Conservation (phyloP, 1,284 basidiomycete species). For the Puccinia novopanici region DNA sequence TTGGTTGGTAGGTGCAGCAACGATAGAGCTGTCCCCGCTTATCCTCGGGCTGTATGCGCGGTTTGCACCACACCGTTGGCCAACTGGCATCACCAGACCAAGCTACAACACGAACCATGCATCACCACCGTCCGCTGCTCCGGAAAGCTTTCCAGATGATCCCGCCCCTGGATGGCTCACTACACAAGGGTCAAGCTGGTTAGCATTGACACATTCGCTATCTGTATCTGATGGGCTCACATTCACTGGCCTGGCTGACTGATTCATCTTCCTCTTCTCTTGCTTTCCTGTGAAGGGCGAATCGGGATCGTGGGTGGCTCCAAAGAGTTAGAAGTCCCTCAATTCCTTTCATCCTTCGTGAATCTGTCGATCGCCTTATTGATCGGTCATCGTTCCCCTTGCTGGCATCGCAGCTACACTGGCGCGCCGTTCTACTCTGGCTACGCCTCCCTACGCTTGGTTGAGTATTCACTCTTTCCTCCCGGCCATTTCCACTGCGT, state of each 20-base stretch:
- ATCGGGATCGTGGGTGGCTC: conserved; percentile 92
- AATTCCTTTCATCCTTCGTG: not conserved
- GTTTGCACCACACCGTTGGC: too few species aligned
- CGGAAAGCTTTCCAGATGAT: conserved; percentile 63
- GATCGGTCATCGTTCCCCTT: not conserved
- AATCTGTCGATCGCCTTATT: not conserved
- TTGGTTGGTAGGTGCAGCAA: too few species aligned
- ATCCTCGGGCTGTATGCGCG: too few species aligned
- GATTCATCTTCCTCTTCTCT: not conserved
- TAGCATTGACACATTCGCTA: conserved; percentile 50
- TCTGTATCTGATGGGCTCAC: too few species aligned
- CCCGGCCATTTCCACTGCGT: not conserved
- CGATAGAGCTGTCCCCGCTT: too few species aligned
- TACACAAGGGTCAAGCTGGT: conserved; percentile 97
- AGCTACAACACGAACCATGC: not conserved
- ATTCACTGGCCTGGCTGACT: not conserved
- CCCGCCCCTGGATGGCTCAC: conserved; percentile 75
- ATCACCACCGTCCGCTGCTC: conserved; percentile 25
- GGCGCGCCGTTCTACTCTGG: conserved; percentile 94
- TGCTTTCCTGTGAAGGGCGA: conserved; percentile 64
- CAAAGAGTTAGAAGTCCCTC: conserved; percentile 67
- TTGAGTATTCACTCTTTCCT: conserved; percentile 59
- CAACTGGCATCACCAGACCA: too few species aligned
- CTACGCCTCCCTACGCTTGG: conserved; percentile 80
- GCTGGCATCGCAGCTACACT: conserved; percentile 67